Percentiles rank a stretch among this genome's conserved stretches.
These are phyloP conservation scores for Flaveria trinervia DNA, from an alignment of 129 eudicot species.

Conservation along the genomic window DNA sequence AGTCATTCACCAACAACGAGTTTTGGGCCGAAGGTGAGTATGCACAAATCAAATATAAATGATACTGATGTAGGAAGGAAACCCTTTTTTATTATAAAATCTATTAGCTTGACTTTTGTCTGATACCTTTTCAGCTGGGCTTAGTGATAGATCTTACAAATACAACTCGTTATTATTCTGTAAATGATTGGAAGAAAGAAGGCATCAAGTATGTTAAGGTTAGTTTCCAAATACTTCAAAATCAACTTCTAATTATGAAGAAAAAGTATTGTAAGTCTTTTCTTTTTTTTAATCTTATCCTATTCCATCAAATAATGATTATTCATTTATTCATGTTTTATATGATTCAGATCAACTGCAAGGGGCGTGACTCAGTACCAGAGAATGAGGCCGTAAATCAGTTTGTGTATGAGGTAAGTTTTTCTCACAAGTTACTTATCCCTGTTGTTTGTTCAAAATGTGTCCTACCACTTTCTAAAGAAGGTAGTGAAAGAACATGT, in stretches of 20 bases:
- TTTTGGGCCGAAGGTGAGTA: slow-evolving; percentile 74
- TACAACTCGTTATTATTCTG: slow-evolving; percentile 83
- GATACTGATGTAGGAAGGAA: not conserved
- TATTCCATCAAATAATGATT: slow-evolving; percentile 5
- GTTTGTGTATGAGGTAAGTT: slow-evolving; percentile 79
- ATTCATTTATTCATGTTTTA: not conserved
- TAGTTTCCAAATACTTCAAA: slow-evolving; percentile 23
- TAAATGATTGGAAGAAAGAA: slow-evolving; percentile 77
- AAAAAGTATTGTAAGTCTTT: slow-evolving; percentile 14
- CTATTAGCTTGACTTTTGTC: slow-evolving; percentile 5
- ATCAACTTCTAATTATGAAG: slow-evolving; percentile 22
- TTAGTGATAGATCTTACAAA: slow-evolving; percentile 94
- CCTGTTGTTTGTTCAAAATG: not conserved
- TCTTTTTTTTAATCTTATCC: not conserved
- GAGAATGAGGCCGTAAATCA: slow-evolving; percentile 92
- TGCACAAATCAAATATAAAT: not conserved
- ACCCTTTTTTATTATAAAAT: slow-evolving; percentile 7
- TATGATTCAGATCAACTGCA: slow-evolving; percentile 72
- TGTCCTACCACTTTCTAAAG: slow-evolving; percentile 9
- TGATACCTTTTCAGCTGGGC: slow-evolving; percentile 68
- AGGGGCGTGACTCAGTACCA: slow-evolving; percentile 98
- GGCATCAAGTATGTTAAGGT: slow-evolving; percentile 98
- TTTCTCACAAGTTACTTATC: slow-evolving; percentile 9
- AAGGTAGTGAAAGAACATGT: not conserved
- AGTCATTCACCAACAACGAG: slow-evolving; percentile 89